phyloP scores from a whole-genome alignment of 176 grass and related monocot species.

The Bromus sterilis region DNA sequence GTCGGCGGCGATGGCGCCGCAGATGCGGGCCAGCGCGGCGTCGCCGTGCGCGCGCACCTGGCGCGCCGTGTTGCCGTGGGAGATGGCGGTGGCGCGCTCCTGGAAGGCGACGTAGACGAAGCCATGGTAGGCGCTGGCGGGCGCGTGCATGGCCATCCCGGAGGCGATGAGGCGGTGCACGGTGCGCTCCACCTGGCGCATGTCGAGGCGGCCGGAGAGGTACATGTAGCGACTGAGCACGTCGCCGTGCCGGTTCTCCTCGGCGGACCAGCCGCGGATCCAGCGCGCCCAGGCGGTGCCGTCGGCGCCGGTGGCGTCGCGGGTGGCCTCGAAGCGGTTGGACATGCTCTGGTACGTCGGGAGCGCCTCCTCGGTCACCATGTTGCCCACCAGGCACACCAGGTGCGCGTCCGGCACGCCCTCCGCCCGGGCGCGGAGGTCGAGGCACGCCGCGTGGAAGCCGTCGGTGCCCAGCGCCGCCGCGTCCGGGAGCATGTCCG shows the following conservation, averaged over 20 bases:
- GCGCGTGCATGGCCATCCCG: slow-evolving; percentile 44
- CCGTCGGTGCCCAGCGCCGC: slow-evolving; percentile 28
- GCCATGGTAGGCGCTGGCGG: slow-evolving; percentile 47
- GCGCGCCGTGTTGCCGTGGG: slow-evolving; percentile 84
- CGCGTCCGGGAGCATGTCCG: slow-evolving; percentile 71
- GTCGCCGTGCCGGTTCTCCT: slow-evolving; percentile 95
- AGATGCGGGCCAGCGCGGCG: slow-evolving; percentile 41
- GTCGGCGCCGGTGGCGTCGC: slow-evolving; percentile 69
- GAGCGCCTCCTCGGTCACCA: slow-evolving; percentile 90
- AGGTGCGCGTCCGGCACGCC: slow-evolving; percentile 52
- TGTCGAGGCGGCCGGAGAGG: slow-evolving; percentile 79
- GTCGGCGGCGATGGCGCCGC: slow-evolving; percentile 62
- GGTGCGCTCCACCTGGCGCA: slow-evolving; percentile 67
- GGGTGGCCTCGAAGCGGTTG: slow-evolving; percentile 56
- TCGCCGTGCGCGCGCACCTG: slow-evolving; percentile 41
- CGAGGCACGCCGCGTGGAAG: slow-evolving; percentile 44
- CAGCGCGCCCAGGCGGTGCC: slow-evolving; percentile 63
- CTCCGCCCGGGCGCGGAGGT: slow-evolving; percentile 33
- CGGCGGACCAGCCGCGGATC: slow-evolving; percentile 72
- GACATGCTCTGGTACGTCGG: slow-evolving; percentile 85
- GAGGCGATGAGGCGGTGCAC: slow-evolving; percentile 61
- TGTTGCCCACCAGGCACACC: slow-evolving; percentile 67
- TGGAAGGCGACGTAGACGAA: slow-evolving; percentile 86
- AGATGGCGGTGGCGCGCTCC: slow-evolving; percentile 71
- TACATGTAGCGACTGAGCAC: slow-evolving; percentile 78